These are phyloP conservation scores for Polymyxa betae DNA, from an alignment of 208 protist species.

Conservation along the genomic window DNA sequence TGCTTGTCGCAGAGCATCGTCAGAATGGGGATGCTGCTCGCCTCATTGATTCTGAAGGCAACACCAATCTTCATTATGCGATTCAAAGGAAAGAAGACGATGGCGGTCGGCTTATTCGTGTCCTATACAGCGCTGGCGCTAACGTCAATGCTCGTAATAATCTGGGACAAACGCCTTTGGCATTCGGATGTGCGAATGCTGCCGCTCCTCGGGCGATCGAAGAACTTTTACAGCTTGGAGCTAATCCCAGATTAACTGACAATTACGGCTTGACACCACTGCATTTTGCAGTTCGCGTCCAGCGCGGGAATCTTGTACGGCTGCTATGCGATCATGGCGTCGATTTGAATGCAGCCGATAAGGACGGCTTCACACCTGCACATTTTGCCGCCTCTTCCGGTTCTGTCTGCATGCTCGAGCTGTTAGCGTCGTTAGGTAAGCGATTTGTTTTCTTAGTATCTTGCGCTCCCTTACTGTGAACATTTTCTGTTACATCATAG, in stretches of 20 bases:
- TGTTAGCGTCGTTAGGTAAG: constrained; percentile 1
- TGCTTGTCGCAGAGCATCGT: constrained; percentile 9
- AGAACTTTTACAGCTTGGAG: neutral
- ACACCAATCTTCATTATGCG: neutral
- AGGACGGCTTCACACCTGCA: constrained; percentile 24
- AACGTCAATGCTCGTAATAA: constrained; percentile 17
- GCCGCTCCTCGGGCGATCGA: neutral
- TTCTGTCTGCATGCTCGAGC: constrained; percentile 10
- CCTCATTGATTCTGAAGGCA: neutral
- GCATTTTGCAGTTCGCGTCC: neutral
- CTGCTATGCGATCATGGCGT: neutral
- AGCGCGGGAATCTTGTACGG: neutral
- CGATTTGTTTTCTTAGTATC: too few relatives aligned
- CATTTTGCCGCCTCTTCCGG: neutral
- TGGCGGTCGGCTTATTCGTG: constrained; percentile 20
- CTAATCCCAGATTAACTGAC: neutral
- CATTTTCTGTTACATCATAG: too few relatives aligned
- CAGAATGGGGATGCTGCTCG: neutral
- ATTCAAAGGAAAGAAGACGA: neutral
- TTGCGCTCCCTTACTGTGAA: too few relatives aligned
- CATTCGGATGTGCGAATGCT: neutral
- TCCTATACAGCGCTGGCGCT: constrained; percentile 40
- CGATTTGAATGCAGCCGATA: neutral
- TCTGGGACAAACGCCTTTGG: neutral
- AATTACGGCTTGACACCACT: neutral